These are phyloP conservation scores for Verbascum thapsus DNA, from an alignment of 257 asterid species.

Conservation along the genomic window DNA sequence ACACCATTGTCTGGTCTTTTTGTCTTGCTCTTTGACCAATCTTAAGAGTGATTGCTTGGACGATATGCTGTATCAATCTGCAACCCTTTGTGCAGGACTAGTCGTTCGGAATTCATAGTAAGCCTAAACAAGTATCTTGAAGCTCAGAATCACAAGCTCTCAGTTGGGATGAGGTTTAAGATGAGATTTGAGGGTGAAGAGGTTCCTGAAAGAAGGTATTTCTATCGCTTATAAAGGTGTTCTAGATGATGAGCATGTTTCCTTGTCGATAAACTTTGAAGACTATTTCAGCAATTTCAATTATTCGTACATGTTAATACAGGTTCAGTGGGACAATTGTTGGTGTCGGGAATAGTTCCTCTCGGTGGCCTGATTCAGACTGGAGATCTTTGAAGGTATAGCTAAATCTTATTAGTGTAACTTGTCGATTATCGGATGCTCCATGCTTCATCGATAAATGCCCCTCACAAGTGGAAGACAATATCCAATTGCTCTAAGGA, in stretches of 20 bases:
- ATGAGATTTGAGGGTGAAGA: conserved; percentile 99
- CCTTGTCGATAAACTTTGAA: conserved; percentile 8
- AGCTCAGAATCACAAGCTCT: conserved; percentile 78
- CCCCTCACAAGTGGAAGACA: conserved; percentile 9
- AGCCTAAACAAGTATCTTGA: conserved; percentile 90
- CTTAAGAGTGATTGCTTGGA: conserved; percentile 10
- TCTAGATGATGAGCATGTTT: not conserved
- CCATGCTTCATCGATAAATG: conserved; percentile 14
- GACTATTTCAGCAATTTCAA: conserved; percentile 4
- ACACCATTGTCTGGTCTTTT: conserved; percentile 1
- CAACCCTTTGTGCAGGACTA: conserved; percentile 62
- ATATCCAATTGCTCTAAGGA: conserved; percentile 13
- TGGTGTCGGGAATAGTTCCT: conserved; percentile 72
- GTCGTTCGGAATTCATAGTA: conserved; percentile 88
- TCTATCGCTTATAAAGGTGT: conserved; percentile 15
- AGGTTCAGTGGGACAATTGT: conserved; percentile 98
- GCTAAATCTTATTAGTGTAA: conserved; percentile 17
- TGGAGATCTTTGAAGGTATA: conserved; percentile 98
- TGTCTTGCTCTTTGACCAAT: not conserved
- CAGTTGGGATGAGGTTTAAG: conserved; percentile 97
- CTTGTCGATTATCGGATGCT: not conserved
- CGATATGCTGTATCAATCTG: conserved; percentile 17
- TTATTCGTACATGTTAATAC: conserved; percentile 33
- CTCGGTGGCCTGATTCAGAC: conserved; percentile 88
- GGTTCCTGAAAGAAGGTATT: conserved; percentile 97